Percentiles rank a stretch among this genome's conserved stretches.
phyloP scores from a whole-genome alignment of 2,329 filamentous ascomycete genomes.

The Thelonectria blattea region DNA sequence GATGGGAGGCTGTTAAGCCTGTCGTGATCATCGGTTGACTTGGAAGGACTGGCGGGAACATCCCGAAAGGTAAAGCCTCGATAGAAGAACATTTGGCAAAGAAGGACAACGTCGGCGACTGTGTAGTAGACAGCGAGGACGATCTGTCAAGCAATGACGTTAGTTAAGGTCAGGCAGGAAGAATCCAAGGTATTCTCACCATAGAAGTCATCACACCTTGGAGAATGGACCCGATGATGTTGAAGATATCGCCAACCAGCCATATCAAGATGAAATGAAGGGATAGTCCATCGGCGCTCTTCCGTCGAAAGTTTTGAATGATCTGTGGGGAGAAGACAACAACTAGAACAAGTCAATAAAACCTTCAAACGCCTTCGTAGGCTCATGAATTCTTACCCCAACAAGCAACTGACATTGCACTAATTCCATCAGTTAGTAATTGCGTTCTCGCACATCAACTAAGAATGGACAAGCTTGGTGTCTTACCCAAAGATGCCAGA shows the following conservation, averaged over 20 bases:
- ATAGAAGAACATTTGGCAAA: constrained; percentile 95
- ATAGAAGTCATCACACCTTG: constrained; percentile 94
- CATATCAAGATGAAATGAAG: constrained; percentile 92
- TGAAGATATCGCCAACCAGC: constrained; percentile 94
- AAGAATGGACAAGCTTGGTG: constrained; percentile 18
- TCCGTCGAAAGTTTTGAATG: constrained; percentile 87
- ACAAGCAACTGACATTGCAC: constrained; percentile 94
- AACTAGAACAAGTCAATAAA: constrained; percentile 52
- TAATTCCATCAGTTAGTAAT: constrained; percentile 39
- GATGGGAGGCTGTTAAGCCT: background rate
- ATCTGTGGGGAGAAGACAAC: constrained; percentile 98
- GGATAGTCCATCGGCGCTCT: constrained; percentile 86
- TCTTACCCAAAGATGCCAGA: constrained; percentile 87
- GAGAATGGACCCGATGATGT: constrained; percentile 89
- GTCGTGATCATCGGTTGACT: constrained; percentile 36
- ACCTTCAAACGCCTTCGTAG: background rate
- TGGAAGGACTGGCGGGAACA: constrained; percentile 52
- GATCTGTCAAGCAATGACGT: constrained; percentile 53
- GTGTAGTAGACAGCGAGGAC: constrained; percentile 96
- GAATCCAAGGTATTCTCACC: constrained; percentile 51
- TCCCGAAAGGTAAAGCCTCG: constrained; percentile 76
- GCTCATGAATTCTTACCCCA: constrained; percentile 60
- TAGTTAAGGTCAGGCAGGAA: background rate
- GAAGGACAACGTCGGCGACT: constrained; percentile 84
- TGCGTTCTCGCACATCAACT: background rate